Evolutionary conservation across 1,284 basidiomycete species (phyloP), one percentile per base, ranked within the genome.

Genomic region (Boletellus dicymbophilus): DNA sequence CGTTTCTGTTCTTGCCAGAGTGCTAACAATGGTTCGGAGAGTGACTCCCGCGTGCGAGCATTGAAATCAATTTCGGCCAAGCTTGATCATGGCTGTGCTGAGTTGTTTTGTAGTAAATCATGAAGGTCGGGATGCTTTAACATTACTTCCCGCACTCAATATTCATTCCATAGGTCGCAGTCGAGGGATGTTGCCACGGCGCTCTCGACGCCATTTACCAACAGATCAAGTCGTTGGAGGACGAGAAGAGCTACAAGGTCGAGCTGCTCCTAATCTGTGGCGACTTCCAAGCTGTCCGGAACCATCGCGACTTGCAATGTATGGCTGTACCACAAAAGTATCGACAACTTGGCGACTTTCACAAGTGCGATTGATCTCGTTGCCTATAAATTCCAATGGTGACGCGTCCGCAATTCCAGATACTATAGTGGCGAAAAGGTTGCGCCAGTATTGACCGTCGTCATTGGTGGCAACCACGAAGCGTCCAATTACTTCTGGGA

Each of bases 391-490:
- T 47, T 4, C 22, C 44, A 46, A 22, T 25, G 43, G 26, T 50
- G 16, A 56, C 42, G 11, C 21, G 12, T 31, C 34, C 12, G 42
- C 18, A 25, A n/a, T 33, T 34, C 38, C 47, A 88, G 88, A 62
- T 96, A 98, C 68, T 99, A 98, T 66, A 86, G 84, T 1, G 93
- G 94, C 2, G 77, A 88, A 60, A 85, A 80, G 58, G 73, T 65
- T 8, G 96, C 96, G 1, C 95, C 95, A 0, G 70, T 97, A 7
- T 72, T 98, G 61, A 99, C 97, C 0, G 76, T 99, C 27, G 85
- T 98, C 45, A 97, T 99, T 61, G 97, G 97, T 20, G 97, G 97
- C 6, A 99, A 99, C 66, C 96, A 99, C 67, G 96, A 99, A 71
- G 94, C 94, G 5, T 95, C 93, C 48, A 97, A 95, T 64, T 98